Base-by-base conservation (phyloP, 108 stramenopile genomes). In the Hondaea fermentalgiana region DNA sequence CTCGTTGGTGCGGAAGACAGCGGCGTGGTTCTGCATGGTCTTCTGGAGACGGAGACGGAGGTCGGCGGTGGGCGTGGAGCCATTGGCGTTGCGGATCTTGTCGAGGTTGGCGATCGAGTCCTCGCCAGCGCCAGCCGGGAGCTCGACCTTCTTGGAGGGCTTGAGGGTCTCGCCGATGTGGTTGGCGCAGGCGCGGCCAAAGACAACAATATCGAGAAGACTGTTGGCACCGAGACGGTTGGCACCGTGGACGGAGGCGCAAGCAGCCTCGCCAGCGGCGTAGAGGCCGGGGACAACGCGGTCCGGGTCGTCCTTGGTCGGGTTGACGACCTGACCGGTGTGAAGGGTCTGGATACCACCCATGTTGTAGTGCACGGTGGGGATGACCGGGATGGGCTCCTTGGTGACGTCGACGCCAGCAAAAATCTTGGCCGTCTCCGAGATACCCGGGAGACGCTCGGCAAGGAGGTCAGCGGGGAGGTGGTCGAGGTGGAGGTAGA, bases 381-480 rank as follows among this genome's bases (percentile, higher is more conserved):
- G 97, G 72, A 97, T 90, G 10, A 98, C 98, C 0, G 99, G 99
- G 89, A 98, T 98, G 72, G 99, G 99, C 93, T 99, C 99, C 94
- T 98, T 98, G 91, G 98, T 98, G 60, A 99, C 99, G 92, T 98
- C 99, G 57, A 98, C 99, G 23, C 99, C 99, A 14, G 99, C 97
- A 94, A 99, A 99, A 89, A 99, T 99, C 69, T 95, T 93, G 4
- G 99, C 99, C 17, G 98, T 98, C 92, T 99, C 99, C 42, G 95
- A 96, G 91, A 99, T 99, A 55, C 99, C 99, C 3, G 98, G 98
- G 55, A 99, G 92, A 5, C 98, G 96, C 91, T 98, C 97, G 44
- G 98, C 98, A 87, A 99, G 91, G 17, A 98, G 89, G 43, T 99
- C 98, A 19, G 99, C 88, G 57, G 99, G 99, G 60, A 99, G 95